Evolutionary conservation across 345 rosid genomes (phyloP).

Genomic region (Citrus inodora): DNA sequence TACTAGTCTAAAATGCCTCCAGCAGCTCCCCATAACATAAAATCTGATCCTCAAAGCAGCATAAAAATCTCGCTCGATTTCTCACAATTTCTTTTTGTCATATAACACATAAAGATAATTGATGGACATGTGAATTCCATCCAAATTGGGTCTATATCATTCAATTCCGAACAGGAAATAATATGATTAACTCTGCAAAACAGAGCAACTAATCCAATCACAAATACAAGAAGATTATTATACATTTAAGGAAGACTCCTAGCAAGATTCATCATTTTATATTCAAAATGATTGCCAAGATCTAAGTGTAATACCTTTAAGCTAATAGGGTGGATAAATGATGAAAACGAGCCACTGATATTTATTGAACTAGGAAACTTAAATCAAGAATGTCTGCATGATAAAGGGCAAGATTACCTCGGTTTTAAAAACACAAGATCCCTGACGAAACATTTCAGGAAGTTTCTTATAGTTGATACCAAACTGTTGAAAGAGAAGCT

Average conservation of each 20-base stretch:
- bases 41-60: not conserved
- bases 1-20: not conserved
- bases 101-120: not conserved
- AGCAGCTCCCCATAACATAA: not conserved
- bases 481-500: constrained; percentile 74
- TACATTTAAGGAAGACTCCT: not conserved
- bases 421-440: constrained; percentile 66
- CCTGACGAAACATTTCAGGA: constrained; percentile 78
- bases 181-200: not conserved
- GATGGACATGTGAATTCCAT: not conserved
- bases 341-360: not conserved
- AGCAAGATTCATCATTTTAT: not conserved
- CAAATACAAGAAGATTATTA: not conserved
- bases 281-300: not conserved
- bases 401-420: constrained; percentile 43
- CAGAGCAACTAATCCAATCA: not conserved
- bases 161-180: not conserved
- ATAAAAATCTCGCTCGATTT: not conserved
- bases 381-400: not conserved
- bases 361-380: not conserved
- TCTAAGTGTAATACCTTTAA: not conserved
- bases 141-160: not conserved
- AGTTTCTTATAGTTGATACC: constrained; percentile 70
- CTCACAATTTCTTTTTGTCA: not conserved
- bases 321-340: not conserved